Evolutionary conservation across 306 rosid species (phyloP), one percentile per base, ranked within the genome.

Genomic region (Fragaria vesca): DNA sequence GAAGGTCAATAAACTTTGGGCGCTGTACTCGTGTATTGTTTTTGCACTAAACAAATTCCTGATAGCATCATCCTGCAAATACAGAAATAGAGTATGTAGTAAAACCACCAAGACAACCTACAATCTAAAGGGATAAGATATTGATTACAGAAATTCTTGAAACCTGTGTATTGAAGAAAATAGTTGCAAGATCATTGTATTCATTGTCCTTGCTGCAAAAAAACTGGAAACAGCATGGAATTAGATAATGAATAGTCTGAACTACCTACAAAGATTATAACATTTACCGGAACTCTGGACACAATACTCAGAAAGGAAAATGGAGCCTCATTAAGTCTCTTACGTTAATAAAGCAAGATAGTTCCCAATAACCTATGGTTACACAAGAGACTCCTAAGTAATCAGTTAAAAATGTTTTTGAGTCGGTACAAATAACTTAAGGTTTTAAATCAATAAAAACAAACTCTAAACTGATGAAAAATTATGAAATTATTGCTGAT

Each of bases 31-130:
- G 20, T 94, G 93, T 83, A 92, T 79, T 80, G 98, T 95, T 86
- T 95, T 95, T 74, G 98, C 97, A 86, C 97, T 95, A 82, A 95
- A 95, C 87, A 95, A 87, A 85, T 95, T 95, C 89, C 98, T 92
- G 79, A 95, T 95, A 65, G 98, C 98, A 75, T 95, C 98, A 86
- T 95, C 98, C 97, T 95, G 95, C 72, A 74, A 82, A 81, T 80
- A 80, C 66, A 72, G 62, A 76, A 52, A 69, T 26, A 75, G 81
- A 63, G 7, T 74, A 79, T 12, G 1, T 28, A 36, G 26, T 17
- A n/a, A n/a, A 71, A 38, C 71, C 32, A 76, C 13, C 1, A 11
- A 58, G 51, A 50, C 34, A 67, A 48, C 40, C 17, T n/a, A 45
- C 18, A 52, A 24, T 7, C 63, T 28, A 48, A 74, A 55, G 21